Percentiles rank a stretch among this genome's conserved stretches.
Conservation (phyloP, 805 yeast genomes). For the Monosporozyma yasuniensis region DNA sequence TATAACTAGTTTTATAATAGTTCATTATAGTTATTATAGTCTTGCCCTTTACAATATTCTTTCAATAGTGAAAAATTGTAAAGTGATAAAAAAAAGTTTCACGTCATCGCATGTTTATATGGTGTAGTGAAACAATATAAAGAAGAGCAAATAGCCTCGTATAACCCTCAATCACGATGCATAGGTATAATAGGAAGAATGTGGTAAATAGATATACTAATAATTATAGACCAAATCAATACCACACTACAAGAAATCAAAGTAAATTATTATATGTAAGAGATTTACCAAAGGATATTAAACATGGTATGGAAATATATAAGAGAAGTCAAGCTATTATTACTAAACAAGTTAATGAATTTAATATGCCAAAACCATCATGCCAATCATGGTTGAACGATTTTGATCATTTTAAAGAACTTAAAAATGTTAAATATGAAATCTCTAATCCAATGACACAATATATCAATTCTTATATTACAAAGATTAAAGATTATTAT, state of each 20-base stretch:
- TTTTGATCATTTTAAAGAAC: slow-evolving; percentile 12
- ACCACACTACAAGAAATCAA: background rate
- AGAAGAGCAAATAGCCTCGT: background rate
- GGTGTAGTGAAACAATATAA: background rate
- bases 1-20: too few species aligned
- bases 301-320: slow-evolving; percentile 7
- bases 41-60: background rate
- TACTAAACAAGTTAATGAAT: background rate
- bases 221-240: background rate
- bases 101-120: background rate
- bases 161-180: background rate
- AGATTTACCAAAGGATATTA: slow-evolving; percentile 6
- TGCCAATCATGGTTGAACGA: slow-evolving; percentile 14
- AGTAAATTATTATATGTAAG: slow-evolving; percentile 7
- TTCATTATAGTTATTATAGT: too few species aligned
- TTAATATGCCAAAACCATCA: background rate
- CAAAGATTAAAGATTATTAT: slow-evolving; percentile 7
- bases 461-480: slow-evolving; percentile 3
- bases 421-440: slow-evolving; percentile 7
- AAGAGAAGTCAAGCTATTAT: slow-evolving; percentile 1
- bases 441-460: background rate
- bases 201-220: background rate
- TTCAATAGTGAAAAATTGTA: background rate
- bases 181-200: background rate
- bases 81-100: background rate